A percentile compares a stretch with the other conserved stretches of the same genome.
phyloP scores from a whole-genome alignment of 179 eudicot genomes.

The Gypsophila paniculata region DNA sequence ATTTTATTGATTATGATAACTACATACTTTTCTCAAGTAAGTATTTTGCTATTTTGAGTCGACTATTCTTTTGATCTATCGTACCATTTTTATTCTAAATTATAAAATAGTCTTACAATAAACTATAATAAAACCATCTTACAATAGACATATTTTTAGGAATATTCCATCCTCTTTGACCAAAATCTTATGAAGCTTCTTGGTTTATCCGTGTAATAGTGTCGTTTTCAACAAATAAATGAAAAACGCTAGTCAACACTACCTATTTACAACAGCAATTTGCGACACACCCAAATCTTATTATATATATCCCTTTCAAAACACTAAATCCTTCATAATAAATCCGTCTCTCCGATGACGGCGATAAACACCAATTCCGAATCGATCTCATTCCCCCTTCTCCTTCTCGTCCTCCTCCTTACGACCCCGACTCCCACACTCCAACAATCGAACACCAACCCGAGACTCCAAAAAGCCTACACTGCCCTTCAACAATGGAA shows the following conservation, averaged over 20 bases:
- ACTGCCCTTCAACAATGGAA: slow-evolving; percentile 54
- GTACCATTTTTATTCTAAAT: too few relatives aligned
- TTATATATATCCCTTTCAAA: slow-evolving; percentile 2
- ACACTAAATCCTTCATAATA: background rate
- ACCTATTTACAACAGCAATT: background rate
- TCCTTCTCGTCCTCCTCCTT: slow-evolving; percentile 23
- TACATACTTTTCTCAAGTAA: too few relatives aligned
- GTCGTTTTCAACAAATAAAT: background rate
- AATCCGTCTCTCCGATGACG: background rate
- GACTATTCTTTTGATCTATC: too few relatives aligned
- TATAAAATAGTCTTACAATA: too few relatives aligned
- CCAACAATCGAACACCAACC: slow-evolving; percentile 31
- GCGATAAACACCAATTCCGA: background rate
- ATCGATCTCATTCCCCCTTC: background rate
- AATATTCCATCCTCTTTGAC: too few relatives aligned
- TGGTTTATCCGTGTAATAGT: background rate
- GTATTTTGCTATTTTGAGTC: too few relatives aligned
- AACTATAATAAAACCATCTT: too few relatives aligned
- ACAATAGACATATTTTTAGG: too few relatives aligned
- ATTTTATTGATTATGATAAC: too few relatives aligned
- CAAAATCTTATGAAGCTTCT: too few relatives aligned
- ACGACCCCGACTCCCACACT: slow-evolving; percentile 22
- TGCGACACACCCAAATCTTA: background rate
- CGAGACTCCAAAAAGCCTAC: slow-evolving; percentile 41
- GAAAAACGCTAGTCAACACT: slow-evolving; percentile 15